Evolutionary conservation across 176 grass and related monocot species (phyloP), one percentile per base, ranked within the genome.

Genomic region (Coix lacrymajobi): DNA sequence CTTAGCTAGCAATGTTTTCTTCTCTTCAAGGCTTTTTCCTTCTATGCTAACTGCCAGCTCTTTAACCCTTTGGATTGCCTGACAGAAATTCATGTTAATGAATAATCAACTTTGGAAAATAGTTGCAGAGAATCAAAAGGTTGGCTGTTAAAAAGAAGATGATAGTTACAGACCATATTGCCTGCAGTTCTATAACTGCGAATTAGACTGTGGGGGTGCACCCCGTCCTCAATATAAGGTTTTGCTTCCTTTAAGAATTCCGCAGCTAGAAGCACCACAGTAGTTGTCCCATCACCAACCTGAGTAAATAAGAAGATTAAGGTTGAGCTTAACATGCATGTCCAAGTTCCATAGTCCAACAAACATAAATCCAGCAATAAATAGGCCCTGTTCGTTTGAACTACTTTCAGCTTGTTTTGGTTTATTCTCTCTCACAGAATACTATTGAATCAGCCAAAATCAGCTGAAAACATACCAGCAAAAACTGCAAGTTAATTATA

Each of bases 231-330:
- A 74, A 99, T 71, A 24, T 96, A 99, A 87, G 96, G 96, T 84
- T 99, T 99, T 71, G 93, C 96, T 80, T 99, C 96, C 75, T 89
- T 99, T 11, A 96, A 79, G 66, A 99, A 99, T 74, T 99, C 96
- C 14, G 88, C 89, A 30, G 96, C 93, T 74, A 99, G 89, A 90
- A 99, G 96, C 62, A 99, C 96, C 11, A 99, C 96, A 15, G 96
- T 99, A 62, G 96, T 99, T n/a, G 96, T 99, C 20, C 93, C 96
- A 86, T 99, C 96, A 89, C 96, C 96, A 15, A 99, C 96, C 96
- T 99, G 67, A 60, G 33, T 44, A 87, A 79, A 90, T 7, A 48
- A 75, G 56, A 72, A 10, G 49, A 22, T 62, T 32, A 49, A 58
- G 29, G 22, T 10, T 26, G 2, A 62, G 16, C 66, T 61, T 76